Conservation (phyloP, 78 protist species). For the Dictyostelium capitatum region DNA sequence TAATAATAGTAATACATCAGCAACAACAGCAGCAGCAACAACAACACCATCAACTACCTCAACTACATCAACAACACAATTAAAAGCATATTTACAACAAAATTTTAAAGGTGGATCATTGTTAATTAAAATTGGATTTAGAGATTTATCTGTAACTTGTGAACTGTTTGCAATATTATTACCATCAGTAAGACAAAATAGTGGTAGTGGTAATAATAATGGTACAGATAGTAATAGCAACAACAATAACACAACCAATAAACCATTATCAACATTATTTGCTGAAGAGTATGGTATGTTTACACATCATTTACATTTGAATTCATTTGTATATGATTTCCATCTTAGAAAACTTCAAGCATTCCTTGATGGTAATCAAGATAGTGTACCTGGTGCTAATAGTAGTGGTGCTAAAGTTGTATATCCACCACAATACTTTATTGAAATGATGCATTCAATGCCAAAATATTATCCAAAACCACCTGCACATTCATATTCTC, state of each 20-base stretch:
- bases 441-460: constrained; percentile 74
- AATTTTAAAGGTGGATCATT: constrained; percentile 76
- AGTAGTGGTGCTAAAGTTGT: not conserved
- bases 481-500: constrained; percentile 72
- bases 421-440: constrained; percentile 65
- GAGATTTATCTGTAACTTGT: constrained; percentile 70
- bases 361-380: constrained; percentile 24
- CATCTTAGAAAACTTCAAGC: constrained; percentile 48
- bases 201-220: not conserved
- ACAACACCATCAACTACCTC: not conserved
- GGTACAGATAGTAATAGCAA: not conserved
- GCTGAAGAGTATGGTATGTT: constrained; percentile 79
- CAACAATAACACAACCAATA: not conserved
- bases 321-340: constrained; percentile 78
- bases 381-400: not conserved
- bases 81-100: constrained; percentile 66
- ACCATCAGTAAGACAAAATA: constrained; percentile 6
- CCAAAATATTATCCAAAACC: constrained; percentile 78
- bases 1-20: not conserved
- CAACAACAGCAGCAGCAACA: not conserved
- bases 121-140: constrained; percentile 66
- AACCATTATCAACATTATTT: constrained; percentile 25
- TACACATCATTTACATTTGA: constrained; percentile 72
- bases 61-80: not conserved
- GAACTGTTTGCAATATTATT: constrained; percentile 65